Base-by-base conservation (phyloP, 352 stramenopile genomes). In the Phytophthora chlamydospora region DNA sequence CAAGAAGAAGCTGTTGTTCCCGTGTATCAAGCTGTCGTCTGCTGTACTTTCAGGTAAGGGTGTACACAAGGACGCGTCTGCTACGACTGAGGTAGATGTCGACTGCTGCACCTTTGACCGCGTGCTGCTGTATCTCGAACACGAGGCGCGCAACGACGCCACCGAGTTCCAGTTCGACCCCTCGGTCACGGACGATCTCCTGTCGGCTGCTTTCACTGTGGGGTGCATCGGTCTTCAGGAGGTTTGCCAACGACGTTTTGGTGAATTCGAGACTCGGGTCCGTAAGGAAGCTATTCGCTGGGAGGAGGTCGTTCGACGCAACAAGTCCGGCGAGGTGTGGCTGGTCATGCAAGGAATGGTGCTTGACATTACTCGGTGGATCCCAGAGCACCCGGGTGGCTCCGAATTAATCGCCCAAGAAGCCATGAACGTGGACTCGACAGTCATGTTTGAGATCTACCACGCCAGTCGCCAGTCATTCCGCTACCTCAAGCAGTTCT, bases 361-460 rank as follows among this genome's bases (percentile, higher is more conserved):
- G 32, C 68, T 95, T 41, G 88, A 96, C 48, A 88, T 97, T 45
- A 95, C 88, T 27, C 75, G 87, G 9, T 97, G 90, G 90, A 75
- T 97, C 16, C 82, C 84, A 1, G 87, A 96, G 49, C 88, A 97
- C 58, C 90, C 89, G 0, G 88, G 90, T 8, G 88, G 90, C 1
- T 91, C 85, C 1, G 74, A 88, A 16, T 80, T 97, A 46, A 96
- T 97, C 51, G 84, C 80, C 0, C 71, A 85, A 12, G 83, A 97
- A 54, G 90, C 88, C 5, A 76, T 97, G 49, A 95, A 96, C 54
- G 76, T 96, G 31, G 90, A 97, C 41, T 90, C 78, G 31, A 95
- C 88, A 0, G 75, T 94, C 41, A 93, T 97, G 79, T 97, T 97
- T 70, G 90, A 97, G 75, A 93, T 96, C 33, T 96, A 96, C 59